Base-by-base conservation (phyloP, 2,329 filamentous ascomycete species). In the Gremmenia infestans region DNA sequence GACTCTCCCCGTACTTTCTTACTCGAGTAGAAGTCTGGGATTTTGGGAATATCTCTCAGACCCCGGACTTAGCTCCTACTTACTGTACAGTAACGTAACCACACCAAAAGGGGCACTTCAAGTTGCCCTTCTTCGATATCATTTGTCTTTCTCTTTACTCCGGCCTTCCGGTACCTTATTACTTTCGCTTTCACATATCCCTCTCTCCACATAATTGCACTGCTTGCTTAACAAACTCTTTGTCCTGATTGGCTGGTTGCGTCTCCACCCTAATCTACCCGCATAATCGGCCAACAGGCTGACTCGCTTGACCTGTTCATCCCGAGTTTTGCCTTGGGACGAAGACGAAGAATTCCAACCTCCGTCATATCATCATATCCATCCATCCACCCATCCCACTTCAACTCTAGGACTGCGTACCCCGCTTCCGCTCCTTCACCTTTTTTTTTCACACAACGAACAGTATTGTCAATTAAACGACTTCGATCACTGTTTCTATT, bases 261-360 rank as follows among this genome's bases (percentile, higher is more conserved):
- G 22, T 4, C 25, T 40, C 50, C 14, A 37, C 40, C 51, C 55
- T 57, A 50, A 57, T 57, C 55, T 51, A 39, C 32, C 55, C 55
- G 50, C 52, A 56, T 52, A 48, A 56, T 52, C 54, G 54, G 43
- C 9, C 32, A 22, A 17, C 23, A 35, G 12, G n/a, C 15, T 35
- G 17, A 36, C 14, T 52, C 43, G 43, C 50, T 56, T 55, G 48
- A n/a, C n/a, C n/a, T n/a, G n/a, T n/a, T n/a, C n/a, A 48, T 58
- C 52, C 56, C 56, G 52, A 58, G 28, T 49, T 47, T 53, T 54
- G 51, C 55, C 55, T 57, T 54, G 50, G 32, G 35, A 28, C 40
- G 9, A 43, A 12, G 14, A 43, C 40, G 14, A 17, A 43, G 40
- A 43, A 43, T 2, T 39, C 2, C 15, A 39, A 50, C 40, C 43